phyloP scores from a whole-genome alignment of 345 rosid genomes.

The Aquilaria sinensis region DNA sequence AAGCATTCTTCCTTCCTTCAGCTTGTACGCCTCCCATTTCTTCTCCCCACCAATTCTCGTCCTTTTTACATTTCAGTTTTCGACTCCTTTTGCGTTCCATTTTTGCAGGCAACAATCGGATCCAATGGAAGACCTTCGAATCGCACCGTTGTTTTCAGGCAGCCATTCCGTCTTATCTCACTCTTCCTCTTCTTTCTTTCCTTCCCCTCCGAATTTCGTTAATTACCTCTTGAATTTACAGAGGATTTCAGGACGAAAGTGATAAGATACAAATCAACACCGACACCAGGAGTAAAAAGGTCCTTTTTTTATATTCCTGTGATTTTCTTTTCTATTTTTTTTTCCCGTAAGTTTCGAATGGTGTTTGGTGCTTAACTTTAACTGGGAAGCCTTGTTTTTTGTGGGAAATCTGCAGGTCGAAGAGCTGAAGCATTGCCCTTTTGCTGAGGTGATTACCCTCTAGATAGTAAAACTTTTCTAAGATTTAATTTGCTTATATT shows the following conservation, averaged over 20 bases:
- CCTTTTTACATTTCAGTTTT: not conserved
- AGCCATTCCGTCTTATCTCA: not conserved
- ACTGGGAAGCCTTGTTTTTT: not conserved
- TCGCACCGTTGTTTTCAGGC: slow-evolving; percentile 88
- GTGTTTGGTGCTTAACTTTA: not conserved
- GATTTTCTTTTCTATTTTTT: not conserved
- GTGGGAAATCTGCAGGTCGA: slow-evolving; percentile 46
- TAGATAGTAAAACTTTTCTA: not conserved
- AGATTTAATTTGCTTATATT: not conserved
- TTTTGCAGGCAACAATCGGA: slow-evolving; percentile 70
- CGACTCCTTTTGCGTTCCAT: not conserved
- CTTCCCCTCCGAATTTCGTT: not conserved
- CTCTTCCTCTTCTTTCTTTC: not conserved
- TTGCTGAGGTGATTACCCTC: slow-evolving; percentile 60
- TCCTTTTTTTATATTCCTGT: slow-evolving; percentile 2
- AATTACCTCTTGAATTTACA: slow-evolving; percentile 15
- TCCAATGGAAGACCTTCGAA: slow-evolving; percentile 72
- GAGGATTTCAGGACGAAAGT: slow-evolving; percentile 70
- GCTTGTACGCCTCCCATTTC: slow-evolving; percentile 27
- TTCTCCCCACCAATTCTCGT: not conserved
- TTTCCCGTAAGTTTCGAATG: not conserved
- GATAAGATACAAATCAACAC: slow-evolving; percentile 64
- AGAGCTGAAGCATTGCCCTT: slow-evolving; percentile 73
- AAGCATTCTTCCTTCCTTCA: slow-evolving; percentile 65
- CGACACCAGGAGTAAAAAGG: slow-evolving; percentile 69